phyloP scores from a whole-genome alignment of 352 stramenopile genomes.

The Phytophthora syringae region DNA sequence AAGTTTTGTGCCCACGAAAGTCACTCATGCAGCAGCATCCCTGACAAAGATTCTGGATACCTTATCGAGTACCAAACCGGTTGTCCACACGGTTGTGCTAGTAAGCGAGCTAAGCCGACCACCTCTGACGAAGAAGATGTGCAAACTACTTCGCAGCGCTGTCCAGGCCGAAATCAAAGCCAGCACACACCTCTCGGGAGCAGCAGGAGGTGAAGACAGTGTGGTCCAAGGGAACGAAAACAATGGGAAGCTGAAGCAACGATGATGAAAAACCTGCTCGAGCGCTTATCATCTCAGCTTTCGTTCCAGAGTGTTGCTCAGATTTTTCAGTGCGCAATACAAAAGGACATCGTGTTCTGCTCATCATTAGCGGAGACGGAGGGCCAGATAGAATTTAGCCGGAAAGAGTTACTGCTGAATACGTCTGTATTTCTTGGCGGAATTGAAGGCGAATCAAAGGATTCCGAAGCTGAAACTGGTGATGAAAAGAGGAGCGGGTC shows the following conservation, averaged over 20 bases:
- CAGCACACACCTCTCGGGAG: background rate
- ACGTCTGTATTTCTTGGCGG: slow-evolving; percentile 5
- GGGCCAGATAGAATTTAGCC: slow-evolving; percentile 18
- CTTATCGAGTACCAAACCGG: background rate
- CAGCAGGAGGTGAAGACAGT: slow-evolving; percentile 9
- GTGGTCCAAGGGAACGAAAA: background rate
- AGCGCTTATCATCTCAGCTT: slow-evolving; percentile 31
- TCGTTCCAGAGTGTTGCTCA: slow-evolving; percentile 39
- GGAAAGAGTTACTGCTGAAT: slow-evolving; percentile 13
- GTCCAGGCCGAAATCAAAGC: slow-evolving; percentile 16
- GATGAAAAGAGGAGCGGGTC: background rate
- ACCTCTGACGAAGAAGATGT: slow-evolving; percentile 54
- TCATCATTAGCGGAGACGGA: slow-evolving; percentile 31
- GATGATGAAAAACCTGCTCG: slow-evolving; percentile 10
- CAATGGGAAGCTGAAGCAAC: slow-evolving; percentile 11
- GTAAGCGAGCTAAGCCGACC: slow-evolving; percentile 58
- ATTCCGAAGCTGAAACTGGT: background rate
- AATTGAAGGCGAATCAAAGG: slow-evolving; percentile 5
- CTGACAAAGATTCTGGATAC: slow-evolving; percentile 34
- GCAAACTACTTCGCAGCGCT: slow-evolving; percentile 39
- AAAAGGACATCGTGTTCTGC: slow-evolving; percentile 44
- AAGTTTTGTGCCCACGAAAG: slow-evolving; percentile 51
- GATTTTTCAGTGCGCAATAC: slow-evolving; percentile 44
- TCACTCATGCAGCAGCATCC: slow-evolving; percentile 28
- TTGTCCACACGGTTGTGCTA: slow-evolving; percentile 46